Base-by-base conservation (phyloP, 73 alveolate species). In the Paramecium primaurelia region DNA sequence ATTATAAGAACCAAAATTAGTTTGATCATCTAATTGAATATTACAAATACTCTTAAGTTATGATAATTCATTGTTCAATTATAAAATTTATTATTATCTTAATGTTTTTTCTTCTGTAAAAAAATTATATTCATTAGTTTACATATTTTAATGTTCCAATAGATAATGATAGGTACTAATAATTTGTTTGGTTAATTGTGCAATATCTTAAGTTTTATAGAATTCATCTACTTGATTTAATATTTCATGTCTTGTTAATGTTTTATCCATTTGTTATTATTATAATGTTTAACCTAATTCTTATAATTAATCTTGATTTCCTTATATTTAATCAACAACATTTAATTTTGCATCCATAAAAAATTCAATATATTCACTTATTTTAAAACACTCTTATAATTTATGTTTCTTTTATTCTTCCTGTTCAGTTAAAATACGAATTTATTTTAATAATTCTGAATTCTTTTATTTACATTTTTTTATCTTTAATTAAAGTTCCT, bases 331-430 rank as follows among this genome's bases (percentile, higher is more conserved):
- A 64, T 64, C 84, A 32, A 64, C 47, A 32, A 64, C 84, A 0
- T 75, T 18, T 25, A 36, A 12, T 42, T 75, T 75, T 9, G 47
- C 60, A 32, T 75, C 88, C 22, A 75, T 75, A 75, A 75, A 75
- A 20, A 75, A 75, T 38, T 75, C 88, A 8, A 75, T 75, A 42
- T 75, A 75, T 20, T 75, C 88, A 42, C 88, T 75, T 37, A 75
- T 75, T 37, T 75, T 36, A 11, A 75, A 75, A 42, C 88, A 75
- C 40, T 75, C 88, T 10, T 75, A 12, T 36, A 75, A 25, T 36
- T 75, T 37, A 8, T 75, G 18, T n/a, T 75, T 38, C 60, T 75
- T 75, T 12, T 36, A 36, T 26, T 36, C 88, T 38, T 75, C 69
- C 26, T 75, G 68, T 22, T 75, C 88, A 38, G 38, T 30, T 42